A percentile compares a stretch with the other conserved stretches of the same genome.
phyloP scores from a whole-genome alignment of 306 rosid species.

The Clitoria ternatea region DNA sequence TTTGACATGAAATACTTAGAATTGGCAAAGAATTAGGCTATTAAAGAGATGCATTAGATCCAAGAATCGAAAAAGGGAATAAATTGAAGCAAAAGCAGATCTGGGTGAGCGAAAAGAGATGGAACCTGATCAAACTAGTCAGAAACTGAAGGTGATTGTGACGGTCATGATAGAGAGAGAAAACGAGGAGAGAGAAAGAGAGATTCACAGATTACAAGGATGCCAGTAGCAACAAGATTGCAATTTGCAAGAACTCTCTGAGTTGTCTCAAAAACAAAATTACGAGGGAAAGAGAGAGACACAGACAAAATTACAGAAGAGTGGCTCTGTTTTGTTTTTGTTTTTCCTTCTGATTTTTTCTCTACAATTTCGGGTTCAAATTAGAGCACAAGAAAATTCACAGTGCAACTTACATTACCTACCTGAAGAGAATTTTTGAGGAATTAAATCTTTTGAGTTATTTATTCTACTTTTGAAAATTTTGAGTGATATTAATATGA shows the following conservation, averaged over 20 bases:
- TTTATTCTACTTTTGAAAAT: background rate
- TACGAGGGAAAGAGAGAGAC: background rate
- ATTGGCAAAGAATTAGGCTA: background rate
- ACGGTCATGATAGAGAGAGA: background rate
- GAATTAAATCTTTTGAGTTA: background rate
- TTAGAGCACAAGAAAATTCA: background rate
- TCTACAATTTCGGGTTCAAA: background rate
- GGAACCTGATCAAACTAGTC: constrained; percentile 27
- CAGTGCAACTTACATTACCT: background rate
- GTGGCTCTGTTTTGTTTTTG: background rate
- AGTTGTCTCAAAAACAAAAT: background rate
- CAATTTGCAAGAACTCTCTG: background rate
- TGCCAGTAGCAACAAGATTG: background rate
- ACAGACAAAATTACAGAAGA: background rate
- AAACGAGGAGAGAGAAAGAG: background rate
- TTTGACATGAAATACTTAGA: background rate
- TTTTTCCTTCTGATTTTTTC: background rate
- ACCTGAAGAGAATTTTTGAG: background rate
- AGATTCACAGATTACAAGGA: background rate
- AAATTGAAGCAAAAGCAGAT: constrained; percentile 22
- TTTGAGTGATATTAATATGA: background rate
- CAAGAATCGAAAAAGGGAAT: background rate
- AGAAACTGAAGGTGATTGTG: background rate
- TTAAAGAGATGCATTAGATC: background rate
- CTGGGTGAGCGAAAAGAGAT: constrained; percentile 9